Percentiles rank a stretch among this genome's conserved stretches.
Conservation (phyloP, 2,329 filamentous ascomycete genomes). For the Purpureocillium takamizusanense region DNA sequence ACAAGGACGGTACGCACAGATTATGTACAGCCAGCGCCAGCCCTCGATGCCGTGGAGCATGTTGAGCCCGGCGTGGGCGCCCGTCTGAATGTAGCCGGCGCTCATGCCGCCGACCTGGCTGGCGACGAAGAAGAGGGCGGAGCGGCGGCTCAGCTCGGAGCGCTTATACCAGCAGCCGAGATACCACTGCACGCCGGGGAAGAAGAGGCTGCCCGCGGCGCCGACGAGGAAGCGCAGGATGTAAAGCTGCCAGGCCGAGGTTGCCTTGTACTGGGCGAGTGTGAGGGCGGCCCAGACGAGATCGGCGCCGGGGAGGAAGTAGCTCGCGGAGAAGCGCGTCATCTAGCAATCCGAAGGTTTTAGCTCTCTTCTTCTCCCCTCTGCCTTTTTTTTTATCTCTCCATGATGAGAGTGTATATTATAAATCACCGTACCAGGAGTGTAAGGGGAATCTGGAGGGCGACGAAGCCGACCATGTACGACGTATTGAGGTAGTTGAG, state of each 20-base stretch:
- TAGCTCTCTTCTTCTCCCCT: neutral
- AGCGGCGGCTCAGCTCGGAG: conserved; percentile 24
- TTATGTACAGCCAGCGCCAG: conserved; percentile 37
- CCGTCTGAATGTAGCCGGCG: conserved; percentile 28
- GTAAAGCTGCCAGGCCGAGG: conserved; percentile 24
- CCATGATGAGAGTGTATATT: too few relatives aligned
- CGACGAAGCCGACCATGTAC: conserved; percentile 11
- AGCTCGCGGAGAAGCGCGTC: conserved; percentile 12
- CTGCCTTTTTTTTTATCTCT: too few relatives aligned
- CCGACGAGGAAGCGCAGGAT: conserved; percentile 32
- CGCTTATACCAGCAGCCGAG: conserved; percentile 34
- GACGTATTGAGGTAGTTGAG: conserved; percentile 38
- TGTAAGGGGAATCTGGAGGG: conserved; percentile 7
- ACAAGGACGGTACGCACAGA: conserved; percentile 13
- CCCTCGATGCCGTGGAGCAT: conserved; percentile 24
- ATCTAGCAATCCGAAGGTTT: conserved; percentile 1
- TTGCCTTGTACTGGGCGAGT: conserved; percentile 10
- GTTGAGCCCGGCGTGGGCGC: conserved; percentile 26
- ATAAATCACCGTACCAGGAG: too few relatives aligned
- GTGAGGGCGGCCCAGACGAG: conserved; percentile 15
- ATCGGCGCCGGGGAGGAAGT: conserved; percentile 22
- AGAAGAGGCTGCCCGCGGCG: conserved; percentile 20
- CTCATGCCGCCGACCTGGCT: conserved; percentile 34
- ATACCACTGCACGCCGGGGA: conserved; percentile 23
- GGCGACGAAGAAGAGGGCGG: conserved; percentile 31